A percentile compares a stretch with the other conserved stretches of the same genome.
phyloP scores from a whole-genome alignment of 75 land plant species.

The Azolla pinnata region DNA sequence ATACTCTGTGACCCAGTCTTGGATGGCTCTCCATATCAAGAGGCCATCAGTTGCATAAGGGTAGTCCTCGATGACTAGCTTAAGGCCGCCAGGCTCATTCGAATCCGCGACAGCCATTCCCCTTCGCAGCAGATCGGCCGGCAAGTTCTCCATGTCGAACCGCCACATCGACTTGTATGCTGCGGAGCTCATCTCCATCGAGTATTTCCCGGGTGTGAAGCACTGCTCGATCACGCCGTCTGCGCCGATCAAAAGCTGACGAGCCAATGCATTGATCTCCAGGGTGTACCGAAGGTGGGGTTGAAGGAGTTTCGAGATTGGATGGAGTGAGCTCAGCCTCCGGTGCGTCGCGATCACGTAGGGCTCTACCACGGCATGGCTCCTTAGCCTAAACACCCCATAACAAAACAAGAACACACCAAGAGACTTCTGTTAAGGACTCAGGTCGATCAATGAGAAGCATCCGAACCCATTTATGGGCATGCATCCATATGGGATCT shows the following conservation, averaged over 20 bases:
- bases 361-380: constrained; percentile 55
- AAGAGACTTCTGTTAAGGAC: too few relatives aligned
- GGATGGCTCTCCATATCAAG: constrained; percentile 18
- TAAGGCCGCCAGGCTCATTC: constrained; percentile 16
- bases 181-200: constrained; percentile 50
- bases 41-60: constrained; percentile 32
- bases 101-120: constrained; percentile 52
- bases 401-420: too few relatives aligned
- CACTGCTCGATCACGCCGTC: constrained; percentile 46
- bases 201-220: constrained; percentile 30
- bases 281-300: constrained; percentile 55
- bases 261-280: constrained; percentile 59
- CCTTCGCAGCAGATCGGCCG: constrained; percentile 47
- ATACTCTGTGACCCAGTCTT: constrained; percentile 42
- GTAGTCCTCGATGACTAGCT: constrained; percentile 26
- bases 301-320: constrained; percentile 42
- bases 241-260: constrained; percentile 41
- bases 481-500: too few relatives aligned
- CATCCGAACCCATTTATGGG: too few relatives aligned
- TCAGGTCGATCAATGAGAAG: too few relatives aligned
- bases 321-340: constrained; percentile 55
- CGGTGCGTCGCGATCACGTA: constrained; percentile 54
- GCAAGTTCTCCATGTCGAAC: constrained; percentile 45
- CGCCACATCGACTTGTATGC: constrained; percentile 49
- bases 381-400: constrained; percentile 50